Conservation (phyloP, 495 filamentous ascomycete species). For the Glarea lozoyensis region DNA sequence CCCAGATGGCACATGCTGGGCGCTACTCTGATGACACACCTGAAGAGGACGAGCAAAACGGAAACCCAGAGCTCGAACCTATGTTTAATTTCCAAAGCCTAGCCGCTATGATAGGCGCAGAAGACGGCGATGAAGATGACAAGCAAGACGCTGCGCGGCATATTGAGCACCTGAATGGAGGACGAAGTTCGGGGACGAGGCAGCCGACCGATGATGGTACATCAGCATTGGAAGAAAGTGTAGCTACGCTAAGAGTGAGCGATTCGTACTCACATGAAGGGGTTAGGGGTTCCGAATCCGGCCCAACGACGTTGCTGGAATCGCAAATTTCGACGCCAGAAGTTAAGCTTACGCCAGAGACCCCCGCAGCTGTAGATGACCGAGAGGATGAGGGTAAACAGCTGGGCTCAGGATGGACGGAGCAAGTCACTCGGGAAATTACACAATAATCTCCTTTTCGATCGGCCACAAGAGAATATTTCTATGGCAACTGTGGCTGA, state of each 20-base stretch:
- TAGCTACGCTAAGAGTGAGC: constrained; percentile 15
- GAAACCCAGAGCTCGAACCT: constrained; percentile 49
- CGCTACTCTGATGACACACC: constrained; percentile 24
- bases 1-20: constrained; percentile 29
- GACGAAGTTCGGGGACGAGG: constrained; percentile 4
- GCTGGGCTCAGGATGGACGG: constrained; percentile 10
- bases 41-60: constrained; percentile 30
- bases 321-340: constrained; percentile 13
- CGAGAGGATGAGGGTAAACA: constrained; percentile 17
- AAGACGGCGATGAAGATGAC: constrained; percentile 36
- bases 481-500: no score
- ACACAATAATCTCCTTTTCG: constrained; percentile 16
- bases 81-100: constrained; percentile 91
- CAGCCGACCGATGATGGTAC: background rate
- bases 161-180: constrained; percentile 28
- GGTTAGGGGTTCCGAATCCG: background rate
- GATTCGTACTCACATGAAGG: background rate
- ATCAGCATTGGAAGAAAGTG: constrained; percentile 15
- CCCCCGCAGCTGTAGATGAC: constrained; percentile 12
- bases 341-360: constrained; percentile 20
- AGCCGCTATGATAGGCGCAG: constrained; percentile 71
- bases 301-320: constrained; percentile 4
- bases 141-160: constrained; percentile 24
- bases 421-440: constrained; percentile 5
- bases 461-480: no score